Evolutionary conservation across 345 rosid species (phyloP), one percentile per base, ranked within the genome.

Genomic region (Reutealis trisperma): DNA sequence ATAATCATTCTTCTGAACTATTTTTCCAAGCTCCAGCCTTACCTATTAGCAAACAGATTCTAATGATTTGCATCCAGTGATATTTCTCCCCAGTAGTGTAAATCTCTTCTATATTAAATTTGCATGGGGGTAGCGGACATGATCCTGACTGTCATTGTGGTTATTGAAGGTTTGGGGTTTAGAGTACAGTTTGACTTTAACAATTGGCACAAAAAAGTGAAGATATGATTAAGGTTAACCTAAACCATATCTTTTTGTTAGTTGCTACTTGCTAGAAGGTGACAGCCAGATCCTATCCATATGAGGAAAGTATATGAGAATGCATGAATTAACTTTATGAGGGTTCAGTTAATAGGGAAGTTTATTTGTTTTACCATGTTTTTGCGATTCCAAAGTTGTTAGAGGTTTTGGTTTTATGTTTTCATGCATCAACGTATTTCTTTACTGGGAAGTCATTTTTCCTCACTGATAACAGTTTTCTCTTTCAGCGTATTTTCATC

Each of bases 371-470:
- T 49, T 13, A n/a, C 13, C n/a, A 13, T 22, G 27, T 72, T 24
- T 41, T 25, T 67, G 64, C n/a, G 69, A 63, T 41, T 55, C 60
- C 13, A 57, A 57, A 54, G 34, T 45, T 54, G 19, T 25, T 18
- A 18, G 44, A 32, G 21, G 22, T 73, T 80, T 67, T 44, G 18
- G 32, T 55, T 62, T 37, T 62, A 30, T 71, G 63, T 16, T 59
- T 75, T 32, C 21, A 22, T 59, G 18, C 55, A 55, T 1, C 27
- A 55, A 55, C 42, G 19, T 41, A 32, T 67, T 72, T 45, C 55
- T 63, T 9, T 44, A 32, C 59, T 30, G 25, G 15, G 52, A 15
- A 16, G 30, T 12, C 52, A 66, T 10, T 49, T 32, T 30, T 47
- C 44, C 14, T 72, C 15, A 65, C 59, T 60, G 21, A 22, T 68